Percentiles rank a stretch among this genome's conserved stretches.
These are phyloP conservation scores for Colletotrichum australisinense DNA, from an alignment of 2,329 filamentous ascomycete species.

Conservation along the genomic window DNA sequence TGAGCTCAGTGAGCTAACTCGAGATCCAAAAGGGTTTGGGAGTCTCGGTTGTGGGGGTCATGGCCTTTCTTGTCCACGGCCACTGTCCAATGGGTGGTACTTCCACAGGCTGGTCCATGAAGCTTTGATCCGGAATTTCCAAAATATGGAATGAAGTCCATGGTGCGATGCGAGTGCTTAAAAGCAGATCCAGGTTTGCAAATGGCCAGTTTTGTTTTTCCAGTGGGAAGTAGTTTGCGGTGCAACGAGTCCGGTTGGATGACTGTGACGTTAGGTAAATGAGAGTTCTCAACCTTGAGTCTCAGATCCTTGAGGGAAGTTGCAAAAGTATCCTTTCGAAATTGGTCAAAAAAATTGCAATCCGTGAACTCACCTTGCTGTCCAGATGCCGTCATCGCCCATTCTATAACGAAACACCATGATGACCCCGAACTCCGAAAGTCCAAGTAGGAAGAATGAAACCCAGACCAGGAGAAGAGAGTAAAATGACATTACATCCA, in stretches of 20 bases:
- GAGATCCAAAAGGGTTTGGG: background rate
- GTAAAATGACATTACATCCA: conserved; percentile 32
- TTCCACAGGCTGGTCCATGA: conserved; percentile 6
- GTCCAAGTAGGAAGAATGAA: conserved; percentile 32
- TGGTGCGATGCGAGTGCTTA: conserved; percentile 4
- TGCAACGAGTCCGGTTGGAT: conserved; percentile 7
- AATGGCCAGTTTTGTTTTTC: background rate
- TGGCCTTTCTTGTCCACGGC: background rate
- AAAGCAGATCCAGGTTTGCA: background rate
- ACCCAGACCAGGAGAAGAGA: conserved; percentile 31
- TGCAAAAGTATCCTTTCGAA: background rate
- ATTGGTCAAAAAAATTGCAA: conserved; percentile 32
- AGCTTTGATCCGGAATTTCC: background rate
- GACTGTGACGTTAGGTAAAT: conserved; percentile 18
- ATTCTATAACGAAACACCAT: conserved; percentile 31
- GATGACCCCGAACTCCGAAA: conserved; percentile 34
- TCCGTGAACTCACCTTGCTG: conserved; percentile 37
- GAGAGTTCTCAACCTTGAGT: background rate
- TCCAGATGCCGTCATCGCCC: conserved; percentile 34
- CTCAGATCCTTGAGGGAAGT: background rate
- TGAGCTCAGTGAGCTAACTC: conserved; percentile 8
- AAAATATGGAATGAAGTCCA: background rate
- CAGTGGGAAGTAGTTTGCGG: conserved; percentile 1
- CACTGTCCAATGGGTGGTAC: conserved; percentile 15
- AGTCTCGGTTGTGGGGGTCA: background rate